Percentiles rank a stretch among this genome's conserved stretches.
phyloP scores from a whole-genome alignment of 768 basidiomycete species.

The Termitomyces sp. region DNA sequence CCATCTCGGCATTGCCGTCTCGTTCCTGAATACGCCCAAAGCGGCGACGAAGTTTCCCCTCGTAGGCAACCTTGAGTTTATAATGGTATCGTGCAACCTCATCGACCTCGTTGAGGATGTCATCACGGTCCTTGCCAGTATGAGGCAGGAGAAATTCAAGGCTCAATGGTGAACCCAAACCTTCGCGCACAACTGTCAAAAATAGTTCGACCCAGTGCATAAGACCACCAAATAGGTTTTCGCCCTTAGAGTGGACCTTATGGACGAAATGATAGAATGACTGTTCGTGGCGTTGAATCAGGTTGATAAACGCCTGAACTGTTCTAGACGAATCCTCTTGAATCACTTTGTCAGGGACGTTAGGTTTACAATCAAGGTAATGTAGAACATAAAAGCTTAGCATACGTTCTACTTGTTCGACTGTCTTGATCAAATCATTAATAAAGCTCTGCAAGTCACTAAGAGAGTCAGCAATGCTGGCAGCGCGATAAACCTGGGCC shows the following conservation, averaged over 20 bases:
- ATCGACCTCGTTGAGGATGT: conserved; percentile 83
- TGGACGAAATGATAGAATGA: conserved; percentile 96
- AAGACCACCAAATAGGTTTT: conserved; percentile 86
- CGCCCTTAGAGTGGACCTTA: conserved; percentile 96
- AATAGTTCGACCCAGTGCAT: conserved; percentile 98
- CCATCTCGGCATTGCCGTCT: conserved; percentile 52
- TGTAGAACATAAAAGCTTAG: conserved; percentile 34
- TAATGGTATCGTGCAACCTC: conserved; percentile 90
- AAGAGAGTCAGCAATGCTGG: conserved; percentile 92
- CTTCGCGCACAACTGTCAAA: conserved; percentile 85
- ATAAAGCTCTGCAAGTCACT: conserved; percentile 90
- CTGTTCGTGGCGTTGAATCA: conserved; percentile 92
- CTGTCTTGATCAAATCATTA: conserved; percentile 91
- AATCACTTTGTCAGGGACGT: conserved; percentile 45
- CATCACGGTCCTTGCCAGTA: conserved; percentile 66
- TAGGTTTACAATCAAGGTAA: not conserved
- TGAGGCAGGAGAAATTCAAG: conserved; percentile 91
- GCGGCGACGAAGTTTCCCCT: conserved; percentile 83
- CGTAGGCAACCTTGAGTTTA: conserved; percentile 87
- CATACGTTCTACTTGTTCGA: conserved; percentile 84
- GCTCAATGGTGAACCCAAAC: conserved; percentile 68
- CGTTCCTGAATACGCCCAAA: conserved; percentile 57
- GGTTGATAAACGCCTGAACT: conserved; percentile 89
- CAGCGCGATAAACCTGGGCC: conserved; percentile 95
- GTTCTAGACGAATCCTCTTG: conserved; percentile 81